Conservation (phyloP, 2,329 filamentous ascomycete species). For the Truncatella angustata region DNA sequence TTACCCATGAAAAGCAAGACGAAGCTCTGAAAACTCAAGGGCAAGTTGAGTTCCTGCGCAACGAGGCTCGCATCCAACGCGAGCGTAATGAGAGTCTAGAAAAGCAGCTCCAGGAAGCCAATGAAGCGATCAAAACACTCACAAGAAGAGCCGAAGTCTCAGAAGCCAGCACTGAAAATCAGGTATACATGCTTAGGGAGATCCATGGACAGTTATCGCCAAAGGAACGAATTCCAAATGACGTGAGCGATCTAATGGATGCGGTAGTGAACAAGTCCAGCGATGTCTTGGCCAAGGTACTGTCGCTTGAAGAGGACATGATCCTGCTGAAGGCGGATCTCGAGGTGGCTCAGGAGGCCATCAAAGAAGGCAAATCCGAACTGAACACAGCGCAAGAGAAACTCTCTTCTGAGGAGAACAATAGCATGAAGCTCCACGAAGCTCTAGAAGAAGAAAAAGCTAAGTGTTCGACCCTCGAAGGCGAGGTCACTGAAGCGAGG, state of each 20-base stretch:
- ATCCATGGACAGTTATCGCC: slow-evolving; percentile 59
- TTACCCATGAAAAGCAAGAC: slow-evolving; percentile 56
- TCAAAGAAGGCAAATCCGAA: slow-evolving; percentile 57
- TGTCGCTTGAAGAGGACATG: slow-evolving; percentile 58
- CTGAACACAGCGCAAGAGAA: slow-evolving; percentile 52
- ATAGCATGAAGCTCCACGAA: slow-evolving; percentile 52
- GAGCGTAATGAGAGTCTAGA: slow-evolving; percentile 60
- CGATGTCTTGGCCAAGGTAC: slow-evolving; percentile 58
- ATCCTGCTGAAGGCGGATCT: slow-evolving; percentile 62
- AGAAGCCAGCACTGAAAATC: slow-evolving; percentile 50
- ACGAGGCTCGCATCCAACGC: slow-evolving; percentile 57
- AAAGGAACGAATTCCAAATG: slow-evolving; percentile 49
- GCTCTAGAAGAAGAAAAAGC: slow-evolving; percentile 52
- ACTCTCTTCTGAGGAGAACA: slow-evolving; percentile 50
- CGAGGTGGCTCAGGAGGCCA: slow-evolving; percentile 54
- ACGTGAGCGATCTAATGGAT: slow-evolving; percentile 58
- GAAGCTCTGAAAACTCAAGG: slow-evolving; percentile 58
- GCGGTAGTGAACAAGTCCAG: slow-evolving; percentile 56
- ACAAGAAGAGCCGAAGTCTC: slow-evolving; percentile 48
- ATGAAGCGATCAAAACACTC: slow-evolving; percentile 52
- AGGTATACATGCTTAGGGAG: slow-evolving; percentile 54
- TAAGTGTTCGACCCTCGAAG: slow-evolving; percentile 52
- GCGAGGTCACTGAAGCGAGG: slow-evolving; percentile 62
- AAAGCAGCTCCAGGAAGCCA: slow-evolving; percentile 51
- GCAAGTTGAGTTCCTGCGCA: slow-evolving; percentile 61